Percentiles rank a stretch among this genome's conserved stretches.
Conservation (phyloP, 2,329 filamentous ascomycete genomes). For the Claviceps monticola region DNA sequence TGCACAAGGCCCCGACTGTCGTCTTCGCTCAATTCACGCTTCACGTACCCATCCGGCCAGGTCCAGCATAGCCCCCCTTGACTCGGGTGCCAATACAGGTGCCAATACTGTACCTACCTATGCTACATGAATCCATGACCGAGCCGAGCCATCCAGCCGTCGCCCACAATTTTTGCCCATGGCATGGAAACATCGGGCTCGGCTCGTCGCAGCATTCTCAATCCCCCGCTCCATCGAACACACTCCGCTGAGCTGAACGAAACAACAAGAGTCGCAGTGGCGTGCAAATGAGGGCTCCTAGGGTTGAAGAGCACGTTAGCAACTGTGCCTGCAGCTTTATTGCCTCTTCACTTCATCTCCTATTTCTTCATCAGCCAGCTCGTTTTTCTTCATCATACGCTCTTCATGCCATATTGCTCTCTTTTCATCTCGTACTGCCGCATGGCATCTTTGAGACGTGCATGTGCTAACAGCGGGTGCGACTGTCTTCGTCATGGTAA, state of each 20-base stretch:
- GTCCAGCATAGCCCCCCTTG: slow-evolving; percentile 1
- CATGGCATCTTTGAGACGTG: neutral
- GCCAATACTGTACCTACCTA: too few relatives aligned
- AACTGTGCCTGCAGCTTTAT: neutral
- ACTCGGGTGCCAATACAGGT: neutral
- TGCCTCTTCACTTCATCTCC: neutral
- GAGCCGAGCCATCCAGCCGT: neutral
- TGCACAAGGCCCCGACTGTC: neutral
- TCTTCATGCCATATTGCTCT: neutral
- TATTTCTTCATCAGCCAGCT: neutral
- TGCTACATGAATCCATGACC: neutral
- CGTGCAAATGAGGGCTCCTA: too few relatives aligned
- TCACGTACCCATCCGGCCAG: neutral
- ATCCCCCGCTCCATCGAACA: neutral
- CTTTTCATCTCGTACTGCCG: neutral
- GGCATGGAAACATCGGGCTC: neutral
- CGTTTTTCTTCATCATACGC: too few relatives aligned
- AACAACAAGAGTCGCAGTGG: neutral
- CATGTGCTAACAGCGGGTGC: slow-evolving; percentile 6
- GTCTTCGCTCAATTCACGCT: neutral
- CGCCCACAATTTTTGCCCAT: neutral
- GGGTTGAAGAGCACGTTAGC: too few relatives aligned
- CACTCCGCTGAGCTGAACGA: neutral
- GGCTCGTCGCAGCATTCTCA: neutral
- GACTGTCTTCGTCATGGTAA: slow-evolving; percentile 9